phyloP scores from a whole-genome alignment of 2,329 filamentous ascomycete species.

The Gliomastix tumulicola region DNA sequence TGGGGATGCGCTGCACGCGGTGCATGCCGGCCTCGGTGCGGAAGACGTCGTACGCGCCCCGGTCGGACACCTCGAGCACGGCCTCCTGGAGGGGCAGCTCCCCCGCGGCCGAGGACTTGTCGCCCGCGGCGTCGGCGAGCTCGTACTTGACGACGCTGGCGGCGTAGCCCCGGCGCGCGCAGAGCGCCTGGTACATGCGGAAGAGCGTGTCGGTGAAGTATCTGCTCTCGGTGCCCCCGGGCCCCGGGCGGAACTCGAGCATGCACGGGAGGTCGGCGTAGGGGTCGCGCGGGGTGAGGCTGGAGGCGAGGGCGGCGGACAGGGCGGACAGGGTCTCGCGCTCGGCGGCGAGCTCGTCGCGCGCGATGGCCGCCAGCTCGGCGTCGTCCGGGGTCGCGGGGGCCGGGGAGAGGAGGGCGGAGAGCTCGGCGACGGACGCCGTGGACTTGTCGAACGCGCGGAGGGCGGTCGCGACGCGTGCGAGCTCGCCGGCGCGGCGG shows the following conservation, averaged over 20 bases:
- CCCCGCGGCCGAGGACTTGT: slow-evolving; percentile 42
- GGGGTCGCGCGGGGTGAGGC: slow-evolving; percentile 80
- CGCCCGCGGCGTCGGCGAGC: slow-evolving; percentile 56
- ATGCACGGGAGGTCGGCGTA: slow-evolving; percentile 88
- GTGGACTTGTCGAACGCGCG: slow-evolving; percentile 50
- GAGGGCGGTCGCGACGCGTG: slow-evolving; percentile 48
- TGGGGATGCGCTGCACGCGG: slow-evolving; percentile 86
- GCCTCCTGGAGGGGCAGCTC: slow-evolving; percentile 77
- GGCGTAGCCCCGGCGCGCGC: slow-evolving; percentile 59
- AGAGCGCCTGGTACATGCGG: slow-evolving; percentile 83
- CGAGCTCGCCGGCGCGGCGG: slow-evolving; percentile 55
- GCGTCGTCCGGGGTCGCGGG: slow-evolving; percentile 31
- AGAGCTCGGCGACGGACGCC: slow-evolving; percentile 46
- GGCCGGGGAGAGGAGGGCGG: slow-evolving; percentile 28
- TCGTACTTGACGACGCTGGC: slow-evolving; percentile 74
- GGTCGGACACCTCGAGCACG: slow-evolving; percentile 71
- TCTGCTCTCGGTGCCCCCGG: slow-evolving; percentile 83
- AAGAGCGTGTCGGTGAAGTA: slow-evolving; percentile 84
- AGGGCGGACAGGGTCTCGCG: slow-evolving; percentile 54
- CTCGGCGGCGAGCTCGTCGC: slow-evolving; percentile 73
- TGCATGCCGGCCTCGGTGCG: slow-evolving; percentile 91
- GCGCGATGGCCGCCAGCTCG: slow-evolving; percentile 71
- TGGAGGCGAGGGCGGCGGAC: slow-evolving; percentile 61
- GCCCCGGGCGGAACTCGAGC: slow-evolving; percentile 85
- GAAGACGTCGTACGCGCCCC: slow-evolving; percentile 74